Percentiles rank a stretch among this genome's conserved stretches.
Conservation (phyloP, 2,329 filamentous ascomycete genomes). For the Claviceps fusiformis region DNA sequence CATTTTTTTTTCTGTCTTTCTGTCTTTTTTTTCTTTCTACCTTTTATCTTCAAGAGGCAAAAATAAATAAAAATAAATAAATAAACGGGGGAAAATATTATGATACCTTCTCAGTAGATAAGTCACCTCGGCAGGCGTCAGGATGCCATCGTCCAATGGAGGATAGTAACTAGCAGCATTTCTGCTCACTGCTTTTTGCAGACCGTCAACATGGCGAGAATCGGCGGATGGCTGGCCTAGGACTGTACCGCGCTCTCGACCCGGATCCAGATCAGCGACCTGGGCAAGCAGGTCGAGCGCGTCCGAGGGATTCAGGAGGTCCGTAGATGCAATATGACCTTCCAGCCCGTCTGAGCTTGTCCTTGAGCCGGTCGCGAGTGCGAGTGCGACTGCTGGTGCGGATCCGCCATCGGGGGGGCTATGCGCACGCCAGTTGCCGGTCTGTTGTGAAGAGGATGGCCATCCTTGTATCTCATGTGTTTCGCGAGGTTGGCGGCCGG, state of each 20-base stretch:
- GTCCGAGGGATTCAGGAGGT: slow-evolving; percentile 28
- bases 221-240: slow-evolving; percentile 6
- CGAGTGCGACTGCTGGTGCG: slow-evolving; percentile 1
- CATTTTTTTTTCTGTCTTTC: neutral
- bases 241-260: slow-evolving; percentile 6
- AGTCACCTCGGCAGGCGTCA: slow-evolving; percentile 14
- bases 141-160: slow-evolving; percentile 18
- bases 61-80: too few species aligned
- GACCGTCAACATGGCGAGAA: slow-evolving; percentile 5
- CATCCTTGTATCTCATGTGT: slow-evolving; percentile 4
- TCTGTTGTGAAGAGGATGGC: slow-evolving; percentile 7
- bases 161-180: slow-evolving; percentile 13
- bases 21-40: too few species aligned
- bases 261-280: slow-evolving; percentile 24
- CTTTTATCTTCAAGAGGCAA: too few species aligned
- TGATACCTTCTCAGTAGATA: slow-evolving; percentile 16
- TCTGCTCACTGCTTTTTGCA: slow-evolving; percentile 1
- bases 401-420: slow-evolving; percentile 7
- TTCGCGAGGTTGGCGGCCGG: neutral
- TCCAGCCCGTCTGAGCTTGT: slow-evolving; percentile 16
- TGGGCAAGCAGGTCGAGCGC: slow-evolving; percentile 27
- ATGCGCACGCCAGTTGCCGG: slow-evolving; percentile 7
- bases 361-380: slow-evolving; percentile 3
- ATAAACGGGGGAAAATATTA: too few species aligned
- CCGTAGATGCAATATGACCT: slow-evolving; percentile 25